Percentiles rank a stretch among this genome's conserved stretches.
phyloP scores from a whole-genome alignment of 257 asterid genomes.

The Solanum verrucosum region DNA sequence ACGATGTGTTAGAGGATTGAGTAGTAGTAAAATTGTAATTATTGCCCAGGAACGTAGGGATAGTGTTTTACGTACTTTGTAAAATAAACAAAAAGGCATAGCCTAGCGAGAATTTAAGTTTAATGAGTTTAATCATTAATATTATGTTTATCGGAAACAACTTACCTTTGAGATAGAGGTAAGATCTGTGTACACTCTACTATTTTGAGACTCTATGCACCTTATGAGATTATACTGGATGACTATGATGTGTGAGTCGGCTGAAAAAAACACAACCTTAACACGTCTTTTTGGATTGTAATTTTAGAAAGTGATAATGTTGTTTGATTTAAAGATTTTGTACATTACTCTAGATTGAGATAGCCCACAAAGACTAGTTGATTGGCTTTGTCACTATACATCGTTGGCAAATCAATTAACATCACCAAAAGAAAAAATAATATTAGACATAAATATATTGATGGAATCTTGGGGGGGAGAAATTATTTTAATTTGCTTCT shows the following conservation, averaged over 20 bases:
- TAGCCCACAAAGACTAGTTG: slow-evolving; percentile 11
- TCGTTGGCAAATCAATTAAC: slow-evolving; percentile 8
- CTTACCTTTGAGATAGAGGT: no score
- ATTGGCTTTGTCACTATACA: slow-evolving; percentile 7
- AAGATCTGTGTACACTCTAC: not conserved
- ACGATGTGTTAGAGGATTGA: not conserved
- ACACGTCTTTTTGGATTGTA: not conserved
- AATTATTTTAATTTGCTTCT: not conserved
- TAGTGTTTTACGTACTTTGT: not conserved
- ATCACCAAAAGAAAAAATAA: not conserved
- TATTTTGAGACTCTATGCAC: not conserved
- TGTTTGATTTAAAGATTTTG: not conserved
- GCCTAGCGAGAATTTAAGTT: not conserved
- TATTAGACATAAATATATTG: slow-evolving; percentile 3
- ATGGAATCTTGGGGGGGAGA: slow-evolving; percentile 33
- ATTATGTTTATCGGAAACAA: no score
- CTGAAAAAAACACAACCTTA: not conserved
- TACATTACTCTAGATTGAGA: slow-evolving; percentile 4
- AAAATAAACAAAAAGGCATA: not conserved
- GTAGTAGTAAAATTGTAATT: not conserved
- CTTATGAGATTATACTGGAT: not conserved
- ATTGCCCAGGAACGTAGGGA: not conserved
- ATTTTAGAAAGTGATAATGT: slow-evolving; percentile 9
- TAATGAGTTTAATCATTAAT: not conserved
- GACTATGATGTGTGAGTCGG: not conserved